Evolutionary conservation across 805 yeast genomes (phyloP).

Genomic region (Torulaspora delbrueckii): DNA sequence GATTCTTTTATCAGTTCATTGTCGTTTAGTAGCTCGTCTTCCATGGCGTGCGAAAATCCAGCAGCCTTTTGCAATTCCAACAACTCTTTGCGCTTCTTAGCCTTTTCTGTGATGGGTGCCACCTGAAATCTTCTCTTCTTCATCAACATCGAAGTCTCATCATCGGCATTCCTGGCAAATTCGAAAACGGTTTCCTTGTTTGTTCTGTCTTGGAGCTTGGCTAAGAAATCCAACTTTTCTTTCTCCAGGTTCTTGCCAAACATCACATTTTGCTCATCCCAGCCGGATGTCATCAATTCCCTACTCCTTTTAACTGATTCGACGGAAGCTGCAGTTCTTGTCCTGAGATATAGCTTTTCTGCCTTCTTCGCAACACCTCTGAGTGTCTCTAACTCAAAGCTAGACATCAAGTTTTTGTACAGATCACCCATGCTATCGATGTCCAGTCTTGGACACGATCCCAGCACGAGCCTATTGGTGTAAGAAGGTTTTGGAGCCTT

Average conservation of each 20-base stretch:
- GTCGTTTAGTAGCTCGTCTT: slow-evolving; percentile 63
- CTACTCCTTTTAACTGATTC: slow-evolving; percentile 84
- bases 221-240: slow-evolving; percentile 69
- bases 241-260: slow-evolving; percentile 72
- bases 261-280: slow-evolving; percentile 84
- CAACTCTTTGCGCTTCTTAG: slow-evolving; percentile 62
- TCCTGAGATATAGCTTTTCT: slow-evolving; percentile 78
- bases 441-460: slow-evolving; percentile 69
- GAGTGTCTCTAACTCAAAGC: slow-evolving; percentile 63
- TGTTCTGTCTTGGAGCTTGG: slow-evolving; percentile 60
- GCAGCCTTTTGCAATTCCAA: slow-evolving; percentile 69
- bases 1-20: slow-evolving; percentile 48
- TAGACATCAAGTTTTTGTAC: slow-evolving; percentile 55
- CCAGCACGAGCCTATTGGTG: slow-evolving; percentile 73
- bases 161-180: slow-evolving; percentile 62
- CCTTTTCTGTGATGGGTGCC: slow-evolving; percentile 80
- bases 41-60: slow-evolving; percentile 67
- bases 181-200: slow-evolving; percentile 93
- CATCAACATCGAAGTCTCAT: slow-evolving; percentile 77
- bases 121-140: slow-evolving; percentile 76
- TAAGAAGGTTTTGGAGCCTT: slow-evolving; percentile 60
- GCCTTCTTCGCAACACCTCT: slow-evolving; percentile 77
- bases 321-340: slow-evolving; percentile 78
- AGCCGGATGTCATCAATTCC: slow-evolving; percentile 66
- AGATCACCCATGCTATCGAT: slow-evolving; percentile 72